Evolutionary conservation across 2,329 filamentous ascomycete species (phyloP).

Genomic region (Ceratocystiopsis brevicomis): DNA sequence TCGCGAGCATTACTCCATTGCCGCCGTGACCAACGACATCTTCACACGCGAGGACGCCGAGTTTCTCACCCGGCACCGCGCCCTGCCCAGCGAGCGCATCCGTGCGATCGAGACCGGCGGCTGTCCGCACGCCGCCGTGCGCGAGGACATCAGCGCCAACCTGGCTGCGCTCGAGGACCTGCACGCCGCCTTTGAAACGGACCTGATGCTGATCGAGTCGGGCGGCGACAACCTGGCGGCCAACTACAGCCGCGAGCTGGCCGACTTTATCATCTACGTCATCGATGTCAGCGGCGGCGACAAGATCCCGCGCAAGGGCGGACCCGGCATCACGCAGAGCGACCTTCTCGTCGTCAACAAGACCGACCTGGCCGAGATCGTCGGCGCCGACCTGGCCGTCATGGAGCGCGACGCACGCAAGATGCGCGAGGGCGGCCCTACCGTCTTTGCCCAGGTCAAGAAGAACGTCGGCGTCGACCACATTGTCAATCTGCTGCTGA

Average conservation of each 20-base stretch:
- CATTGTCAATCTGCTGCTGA: slow-evolving; percentile 73
- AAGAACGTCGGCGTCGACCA: slow-evolving; percentile 66
- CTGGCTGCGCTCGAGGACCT: slow-evolving; percentile 80
- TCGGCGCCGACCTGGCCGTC: slow-evolving; percentile 75
- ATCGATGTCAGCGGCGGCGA: slow-evolving; percentile 94
- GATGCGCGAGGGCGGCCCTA: slow-evolving; percentile 90
- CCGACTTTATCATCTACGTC: slow-evolving; percentile 96
- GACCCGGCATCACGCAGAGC: slow-evolving; percentile 90
- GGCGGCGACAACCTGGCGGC: slow-evolving; percentile 94
- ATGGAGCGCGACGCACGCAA: slow-evolving; percentile 91
- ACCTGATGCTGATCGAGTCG: slow-evolving; percentile 83
- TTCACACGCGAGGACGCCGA: slow-evolving; percentile 97
- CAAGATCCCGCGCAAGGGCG: slow-evolving; percentile 90
- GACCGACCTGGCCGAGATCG: slow-evolving; percentile 77
- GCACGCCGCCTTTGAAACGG: slow-evolving; percentile 61
- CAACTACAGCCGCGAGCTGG: slow-evolving; percentile 87
- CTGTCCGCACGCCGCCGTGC: slow-evolving; percentile 89
- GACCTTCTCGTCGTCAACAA: slow-evolving; percentile 92
- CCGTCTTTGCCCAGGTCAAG: slow-evolving; percentile 96
- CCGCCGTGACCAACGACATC: slow-evolving; percentile 96
- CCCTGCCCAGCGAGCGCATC: slow-evolving; percentile 68
- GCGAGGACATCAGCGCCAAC: slow-evolving; percentile 91
- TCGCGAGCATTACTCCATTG: slow-evolving; percentile 64
- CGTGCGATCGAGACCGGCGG: slow-evolving; percentile 94
- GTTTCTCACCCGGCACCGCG: slow-evolving; percentile 75